These are phyloP conservation scores for Fusarium pseudonygamai DNA, from an alignment of 2,329 filamentous ascomycete genomes.

Conservation along the genomic window DNA sequence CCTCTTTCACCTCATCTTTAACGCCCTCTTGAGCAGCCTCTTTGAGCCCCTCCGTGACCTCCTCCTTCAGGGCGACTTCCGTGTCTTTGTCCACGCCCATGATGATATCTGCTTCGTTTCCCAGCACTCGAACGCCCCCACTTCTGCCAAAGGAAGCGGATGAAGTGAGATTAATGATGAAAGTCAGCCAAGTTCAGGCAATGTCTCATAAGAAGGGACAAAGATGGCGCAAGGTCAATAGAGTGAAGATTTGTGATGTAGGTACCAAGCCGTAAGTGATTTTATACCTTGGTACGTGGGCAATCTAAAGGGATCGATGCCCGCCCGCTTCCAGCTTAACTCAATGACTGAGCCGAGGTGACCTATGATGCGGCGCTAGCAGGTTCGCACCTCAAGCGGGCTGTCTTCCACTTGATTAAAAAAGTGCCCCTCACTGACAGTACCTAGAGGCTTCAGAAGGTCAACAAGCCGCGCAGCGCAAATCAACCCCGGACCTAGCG, in stretches of 20 bases:
- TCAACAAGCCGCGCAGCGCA: conserved; percentile 18
- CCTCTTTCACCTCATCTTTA: conserved; percentile 28
- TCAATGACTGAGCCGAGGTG: conserved; percentile 31
- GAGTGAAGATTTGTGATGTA: conserved; percentile 3
- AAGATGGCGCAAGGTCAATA: background rate
- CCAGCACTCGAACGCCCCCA: conserved; percentile 23
- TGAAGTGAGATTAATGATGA: background rate
- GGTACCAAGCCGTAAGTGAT: conserved; percentile 12
- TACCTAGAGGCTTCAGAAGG: conserved; percentile 6
- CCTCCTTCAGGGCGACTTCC: conserved; percentile 38
- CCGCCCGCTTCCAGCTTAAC: conserved; percentile 9
- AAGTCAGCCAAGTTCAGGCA: background rate
- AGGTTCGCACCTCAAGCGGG: background rate
- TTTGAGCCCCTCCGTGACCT: conserved; percentile 31
- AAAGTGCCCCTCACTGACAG: conserved; percentile 15
- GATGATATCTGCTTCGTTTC: conserved; percentile 14
- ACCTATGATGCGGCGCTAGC: conserved; percentile 26
- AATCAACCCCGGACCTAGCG: background rate
- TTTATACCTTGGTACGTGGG: conserved; percentile 12
- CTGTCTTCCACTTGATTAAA: background rate
- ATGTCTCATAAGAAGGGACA: background rate
- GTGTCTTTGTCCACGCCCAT: conserved; percentile 38
- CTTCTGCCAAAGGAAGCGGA: conserved; percentile 15
- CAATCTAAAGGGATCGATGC: conserved; percentile 4
- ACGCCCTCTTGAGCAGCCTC: conserved; percentile 22